Evolutionary conservation across 2,329 filamentous ascomycete species (phyloP), one percentile per base, ranked within the genome.

Genomic region (Teratosphaeria pseudoeucalypti): DNA sequence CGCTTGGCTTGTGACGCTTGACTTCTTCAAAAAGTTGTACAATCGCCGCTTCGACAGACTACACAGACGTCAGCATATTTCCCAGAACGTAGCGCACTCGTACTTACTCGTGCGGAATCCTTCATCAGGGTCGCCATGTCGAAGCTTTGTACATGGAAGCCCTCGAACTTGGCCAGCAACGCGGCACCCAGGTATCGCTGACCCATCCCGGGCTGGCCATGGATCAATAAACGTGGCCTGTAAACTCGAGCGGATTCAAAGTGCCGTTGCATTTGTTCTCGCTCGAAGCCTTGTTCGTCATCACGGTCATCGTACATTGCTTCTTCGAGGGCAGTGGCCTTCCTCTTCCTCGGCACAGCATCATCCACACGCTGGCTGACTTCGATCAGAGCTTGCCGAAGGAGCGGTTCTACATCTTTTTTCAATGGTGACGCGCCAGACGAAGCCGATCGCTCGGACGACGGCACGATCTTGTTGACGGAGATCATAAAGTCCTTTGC

Each of bases 401-500:
- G 80, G 5, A 99, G 78, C 16, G 94, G 92, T 69, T 92, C 89
- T 56, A 99, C 83, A 11, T 83, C 81, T 66, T 86, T 86, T 1
- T 90, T 89, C 19, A 99, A 77, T 0, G 92, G 88, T 14, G 87
- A 83, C 57, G 92, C 92, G 12, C 87, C 89, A 12, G 92, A 92
- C 3, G 90, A 87, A 0, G 90, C 86, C 54, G 92, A 92, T 63
- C 94, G 82, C 73, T 97, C 90, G 0, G 94, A 97, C 0, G 94
- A 97, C 6, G 94, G 94, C 11, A 96, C 84, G 76, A 99, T 90
- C 75, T 95, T 95, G 77, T 96, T 95, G 71, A 96, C 86, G 0
- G 92, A 95, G 14, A 96, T 82, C 88, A 96, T 96, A 68, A 99
- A 99, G 73, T 99, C 94, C 59, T 94, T 94, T 4, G 94, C 90